Evolutionary conservation across 2,329 filamentous ascomycete species (phyloP), one percentile per base, ranked within the genome.

Genomic region (Chrysoporthe austroafricana): DNA sequence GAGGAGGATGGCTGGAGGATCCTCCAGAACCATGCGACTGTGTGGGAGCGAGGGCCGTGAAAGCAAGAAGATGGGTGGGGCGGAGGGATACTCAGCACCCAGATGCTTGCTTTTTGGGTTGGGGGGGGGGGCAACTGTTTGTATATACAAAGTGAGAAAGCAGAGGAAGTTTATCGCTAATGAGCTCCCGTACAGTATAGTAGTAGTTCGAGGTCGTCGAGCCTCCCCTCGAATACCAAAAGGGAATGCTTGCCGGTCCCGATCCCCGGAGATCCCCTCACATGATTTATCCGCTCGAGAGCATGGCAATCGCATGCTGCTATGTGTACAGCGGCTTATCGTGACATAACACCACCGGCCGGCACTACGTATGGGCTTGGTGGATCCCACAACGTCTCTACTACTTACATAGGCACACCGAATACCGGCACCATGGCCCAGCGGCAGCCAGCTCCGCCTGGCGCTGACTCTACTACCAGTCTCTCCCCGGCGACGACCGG

Each of bases 301-400:
- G 39, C 57, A 44, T n/a, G 9, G 42, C 18, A 4, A 59, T 21
- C n/a, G 36, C 36, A 39, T 9, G 36, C n/a, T 44, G 26, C 26
- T 26, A 39, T 39, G 36, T 7, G 36, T 2, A 9, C 36, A 39
- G 36, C 9, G 9, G 36, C 42, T 44, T 46, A 46, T 46, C 58
- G 21, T 60, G 42, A 43, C 58, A 60, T 43, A 36, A 21, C 58
- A 60, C 42, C 58, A 34, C 34, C 58, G 18, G 36, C 58, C 58
- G 58, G 39, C 42, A 60, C 43, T 60, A 39, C 36, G 5, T 5
- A 39, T 9, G 36, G 36, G 4, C 36, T 39, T 39, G 36, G 36
- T 39, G 36, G 36, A 9, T 39, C 36, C 9, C 26, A 26, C 26
- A 26, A 26, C 26, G 26, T 26, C 26, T 26, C 26, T 26, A 26